Conservation (phyloP, 352 stramenopile species). For the Pythium guiyangense region DNA sequence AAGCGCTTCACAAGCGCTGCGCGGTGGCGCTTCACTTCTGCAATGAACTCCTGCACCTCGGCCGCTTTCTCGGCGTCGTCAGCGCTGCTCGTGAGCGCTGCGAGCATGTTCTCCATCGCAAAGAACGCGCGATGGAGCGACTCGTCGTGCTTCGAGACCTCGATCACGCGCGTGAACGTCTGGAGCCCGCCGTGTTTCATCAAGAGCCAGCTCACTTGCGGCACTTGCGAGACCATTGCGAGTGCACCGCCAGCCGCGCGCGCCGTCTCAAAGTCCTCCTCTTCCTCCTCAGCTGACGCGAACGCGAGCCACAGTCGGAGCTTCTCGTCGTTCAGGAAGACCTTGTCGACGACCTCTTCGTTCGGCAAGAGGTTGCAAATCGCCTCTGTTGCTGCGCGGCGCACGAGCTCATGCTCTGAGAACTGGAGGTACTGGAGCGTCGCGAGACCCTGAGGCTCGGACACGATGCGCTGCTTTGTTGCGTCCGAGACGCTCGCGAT, state of each 20-base stretch:
- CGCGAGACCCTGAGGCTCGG: slow-evolving; percentile 58
- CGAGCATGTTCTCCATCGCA: slow-evolving; percentile 70
- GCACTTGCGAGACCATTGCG: slow-evolving; percentile 90
- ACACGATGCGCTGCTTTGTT: slow-evolving; percentile 89
- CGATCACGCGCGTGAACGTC: slow-evolving; percentile 52
- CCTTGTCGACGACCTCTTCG: slow-evolving; percentile 89
- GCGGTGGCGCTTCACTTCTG: slow-evolving; percentile 30
- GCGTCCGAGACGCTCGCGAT: slow-evolving; percentile 92
- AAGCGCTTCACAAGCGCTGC: slow-evolving; percentile 31
- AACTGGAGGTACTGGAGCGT: slow-evolving; percentile 93
- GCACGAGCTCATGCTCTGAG: slow-evolving; percentile 96
- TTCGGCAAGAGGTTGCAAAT: slow-evolving; percentile 96
- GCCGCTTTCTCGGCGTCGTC: slow-evolving; percentile 25
- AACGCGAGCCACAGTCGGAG: slow-evolving; percentile 93
- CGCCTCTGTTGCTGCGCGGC: slow-evolving; percentile 94
- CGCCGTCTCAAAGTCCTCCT: slow-evolving; percentile 90
- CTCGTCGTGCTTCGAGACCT: slow-evolving; percentile 49
- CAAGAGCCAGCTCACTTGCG: slow-evolving; percentile 63
- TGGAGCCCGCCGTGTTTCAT: slow-evolving; percentile 62
- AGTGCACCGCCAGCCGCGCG: slow-evolving; percentile 90
- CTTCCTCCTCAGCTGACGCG: slow-evolving; percentile 88
- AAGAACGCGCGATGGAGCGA: slow-evolving; percentile 73
- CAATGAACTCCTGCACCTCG: slow-evolving; percentile 41
- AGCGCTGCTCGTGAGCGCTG: slow-evolving; percentile 19
- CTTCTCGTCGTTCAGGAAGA: slow-evolving; percentile 93